Base-by-base conservation (phyloP, 768 basidiomycete genomes). In the Kwoniella botswanensis region DNA sequence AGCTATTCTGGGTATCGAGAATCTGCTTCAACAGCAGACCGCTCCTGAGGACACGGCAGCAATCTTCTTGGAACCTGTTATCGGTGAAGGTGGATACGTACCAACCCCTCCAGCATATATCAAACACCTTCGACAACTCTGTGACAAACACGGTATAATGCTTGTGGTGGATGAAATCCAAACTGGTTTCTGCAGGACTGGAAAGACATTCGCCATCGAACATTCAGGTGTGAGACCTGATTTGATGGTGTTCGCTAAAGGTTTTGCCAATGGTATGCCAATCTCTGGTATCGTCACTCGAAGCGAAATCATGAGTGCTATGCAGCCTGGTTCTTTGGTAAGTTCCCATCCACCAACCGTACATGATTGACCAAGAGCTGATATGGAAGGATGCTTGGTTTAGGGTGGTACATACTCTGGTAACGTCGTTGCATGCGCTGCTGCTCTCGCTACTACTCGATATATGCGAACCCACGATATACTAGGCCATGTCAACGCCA, bases 51-150 rank as follows among this genome's bases (percentile, higher is more conserved):
- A 98, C 82, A 96, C 94, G 0, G 93, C 95, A 1, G 95, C 94
- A 18, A 90, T 98, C 79, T 85, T 98, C 73, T 82, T 98, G 44
- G 96, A 98, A 86, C 92, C 96, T 54, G 91, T 98, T 0, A 86
- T 98, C 41, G 95, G 94, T 26, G 96, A 98, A 84, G 96, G 96
- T 35, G 96, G 96, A 1, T 98, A 98, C 83, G 91, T 97, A 12
- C 90, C 93, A 29, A 93, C 96, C 0, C 93, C 94, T 0, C 79
- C 88, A 1, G 88, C 88, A 26, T 98, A 92, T 86, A 83, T 98
- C 71, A 86, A 88, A 55, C 93, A 93, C 21, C 84, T 98, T 46
- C 86, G 94, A 71, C 86, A 86, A 66, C 86, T 94, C 21, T 98
- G 94, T 84, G 93, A 95, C 80, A 86, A 90, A 82, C 87, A 98